Base-by-base conservation (phyloP, 2,329 filamentous ascomycete genomes). In the Trichoderma breve region DNA sequence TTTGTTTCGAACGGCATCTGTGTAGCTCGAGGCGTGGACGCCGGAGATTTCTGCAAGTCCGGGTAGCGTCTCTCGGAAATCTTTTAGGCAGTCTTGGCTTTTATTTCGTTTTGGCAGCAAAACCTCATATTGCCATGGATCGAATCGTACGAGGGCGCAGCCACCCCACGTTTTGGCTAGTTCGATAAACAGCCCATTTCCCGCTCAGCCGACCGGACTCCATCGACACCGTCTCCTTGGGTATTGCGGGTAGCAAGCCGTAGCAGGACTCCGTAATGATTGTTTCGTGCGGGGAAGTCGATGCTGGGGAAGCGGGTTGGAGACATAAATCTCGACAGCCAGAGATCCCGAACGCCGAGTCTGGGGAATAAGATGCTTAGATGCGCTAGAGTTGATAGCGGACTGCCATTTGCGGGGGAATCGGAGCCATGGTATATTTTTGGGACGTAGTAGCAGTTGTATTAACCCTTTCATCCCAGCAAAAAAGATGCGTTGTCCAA, bases 331-430 rank as follows among this genome's bases (percentile, higher is more conserved):
- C 55, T 61, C 14, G 55, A 69, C 53, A 68, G 57, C 32, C 30
- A 55, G 30, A 67, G 51, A 67, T 68, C 65, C 66, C 57, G 57
- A 70, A 70, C 14, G 30, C 66, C 39, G 66, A 70, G 43, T 70
- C 66, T 62, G 66, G 66, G 66, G 66, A 70, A 70, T 70, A 62
- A 62, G 66, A 70, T 62, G 66, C 66, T 53, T 62, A 70, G 66
- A 43, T 43, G 18, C 66, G 64, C 64, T 67, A 58, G 64, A 39
- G 3, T 28, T 58, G 64, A 67, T 39, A 39, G 51, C 34, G 18
- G 66, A 28, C 24, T 39, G 14, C 55, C 21, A 32, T 70, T 28
- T 70, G 66, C 39, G 66, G 66, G 66, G 66, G 66, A 62, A 61
- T 70, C 21, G 66, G 66, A 18, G n/a, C 53, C 66, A 36, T 9